A percentile compares a stretch with the other conserved stretches of the same genome.
Conservation (phyloP, 768 basidiomycete species). For the Sarcodon aspratus region DNA sequence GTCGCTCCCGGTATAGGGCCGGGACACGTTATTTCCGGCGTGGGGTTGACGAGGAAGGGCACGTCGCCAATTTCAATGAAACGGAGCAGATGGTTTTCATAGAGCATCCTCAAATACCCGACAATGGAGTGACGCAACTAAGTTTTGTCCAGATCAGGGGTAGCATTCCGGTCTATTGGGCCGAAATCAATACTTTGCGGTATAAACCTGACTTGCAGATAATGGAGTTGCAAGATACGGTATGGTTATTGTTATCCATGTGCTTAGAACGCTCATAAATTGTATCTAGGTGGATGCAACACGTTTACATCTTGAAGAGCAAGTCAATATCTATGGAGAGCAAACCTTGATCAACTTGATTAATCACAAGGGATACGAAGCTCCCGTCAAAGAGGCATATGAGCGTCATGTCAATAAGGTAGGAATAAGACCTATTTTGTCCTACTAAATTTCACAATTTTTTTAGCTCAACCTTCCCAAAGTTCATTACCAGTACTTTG, state of each 20-base stretch:
- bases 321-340: conserved; percentile 63
- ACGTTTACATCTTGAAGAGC: conserved; percentile 62
- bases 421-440: not conserved
- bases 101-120: conserved; percentile 37
- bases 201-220: conserved; percentile 96
- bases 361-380: conserved; percentile 88
- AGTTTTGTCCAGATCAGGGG: conserved; percentile 93
- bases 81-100: conserved; percentile 89
- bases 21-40: conserved; percentile 97
- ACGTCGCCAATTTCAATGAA: conserved; percentile 97
- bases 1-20: conserved; percentile 87
- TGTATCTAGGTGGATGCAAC: conserved; percentile 51
- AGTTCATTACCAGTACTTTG: conserved; percentile 88
- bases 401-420: conserved; percentile 68
- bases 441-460: not conserved
- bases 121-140: conserved; percentile 17
- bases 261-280: not conserved
- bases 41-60: conserved; percentile 79
- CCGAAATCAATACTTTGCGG: conserved; percentile 87
- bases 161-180: conserved; percentile 92
- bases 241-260: conserved; percentile 22
- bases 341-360: conserved; percentile 83
- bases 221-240: conserved; percentile 87
- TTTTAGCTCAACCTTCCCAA: conserved; percentile 47
- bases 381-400: conserved; percentile 91